Conservation (phyloP, 768 basidiomycete species). For the Russula sp. region DNA sequence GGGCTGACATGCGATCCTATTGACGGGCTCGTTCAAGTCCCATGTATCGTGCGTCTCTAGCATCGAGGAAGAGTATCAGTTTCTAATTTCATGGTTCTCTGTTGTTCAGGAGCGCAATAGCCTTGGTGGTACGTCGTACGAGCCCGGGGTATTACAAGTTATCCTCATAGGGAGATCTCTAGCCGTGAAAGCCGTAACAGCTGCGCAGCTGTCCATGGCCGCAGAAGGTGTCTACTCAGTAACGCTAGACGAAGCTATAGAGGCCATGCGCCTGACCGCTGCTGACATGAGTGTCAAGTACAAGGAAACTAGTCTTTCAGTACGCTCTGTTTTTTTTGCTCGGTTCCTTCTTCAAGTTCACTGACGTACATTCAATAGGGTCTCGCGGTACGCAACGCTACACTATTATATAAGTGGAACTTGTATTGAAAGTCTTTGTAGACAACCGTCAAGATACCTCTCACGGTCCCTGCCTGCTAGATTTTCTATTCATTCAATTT, state of each 20-base stretch:
- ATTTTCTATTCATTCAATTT: not conserved
- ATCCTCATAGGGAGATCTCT: slow-evolving; percentile 19
- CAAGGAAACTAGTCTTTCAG: slow-evolving; percentile 92
- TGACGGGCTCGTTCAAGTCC: slow-evolving; percentile 90
- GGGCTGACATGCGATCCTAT: slow-evolving; percentile 94
- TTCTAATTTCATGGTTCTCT: slow-evolving; percentile 2
- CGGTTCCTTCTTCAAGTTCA: not conserved
- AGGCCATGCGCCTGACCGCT: slow-evolving; percentile 91
- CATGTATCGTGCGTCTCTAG: slow-evolving; percentile 74
- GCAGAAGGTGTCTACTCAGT: slow-evolving; percentile 85
- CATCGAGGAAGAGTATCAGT: slow-evolving; percentile 14
- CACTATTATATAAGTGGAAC: slow-evolving; percentile 15
- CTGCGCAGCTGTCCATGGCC: slow-evolving; percentile 92
- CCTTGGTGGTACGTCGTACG: slow-evolving; percentile 59
- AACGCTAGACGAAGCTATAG: slow-evolving; percentile 90
- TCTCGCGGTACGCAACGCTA: slow-evolving; percentile 49
- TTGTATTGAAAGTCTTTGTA: slow-evolving; percentile 34
- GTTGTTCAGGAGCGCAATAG: slow-evolving; percentile 70
- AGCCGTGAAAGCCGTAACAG: slow-evolving; percentile 92
- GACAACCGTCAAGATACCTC: slow-evolving; percentile 79
- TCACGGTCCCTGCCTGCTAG: slow-evolving; percentile 80
- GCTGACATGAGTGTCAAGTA: slow-evolving; percentile 95
- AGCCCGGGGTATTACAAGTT: not conserved
- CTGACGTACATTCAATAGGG: slow-evolving; percentile 41
- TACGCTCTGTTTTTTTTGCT: slow-evolving; percentile 38